A percentile compares a stretch with the other conserved stretches of the same genome.
Conservation (phyloP, 176 grass and related monocot species). For the Oryza coarctata region DNA sequence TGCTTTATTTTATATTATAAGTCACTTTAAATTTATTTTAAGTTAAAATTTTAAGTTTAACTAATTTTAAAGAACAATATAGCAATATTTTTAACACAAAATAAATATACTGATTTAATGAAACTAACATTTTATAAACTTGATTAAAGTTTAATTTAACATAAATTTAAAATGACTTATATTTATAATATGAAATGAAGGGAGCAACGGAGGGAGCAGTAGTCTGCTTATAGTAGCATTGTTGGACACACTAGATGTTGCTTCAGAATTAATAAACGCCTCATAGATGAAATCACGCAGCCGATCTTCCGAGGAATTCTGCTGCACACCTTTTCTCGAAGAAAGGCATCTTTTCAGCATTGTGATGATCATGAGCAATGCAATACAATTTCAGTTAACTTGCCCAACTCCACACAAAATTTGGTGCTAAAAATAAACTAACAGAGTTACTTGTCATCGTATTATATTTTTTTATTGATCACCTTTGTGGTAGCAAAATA, state of each 20-base stretch:
- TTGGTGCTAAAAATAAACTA: conserved; percentile 10
- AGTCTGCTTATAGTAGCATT: not conserved
- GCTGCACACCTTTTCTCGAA: not conserved
- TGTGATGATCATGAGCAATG: not conserved
- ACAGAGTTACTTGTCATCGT: conserved; percentile 24
- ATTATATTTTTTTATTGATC: conserved; percentile 16
- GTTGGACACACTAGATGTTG: not conserved
- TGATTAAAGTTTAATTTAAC: too few species aligned
- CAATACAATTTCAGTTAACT: not conserved
- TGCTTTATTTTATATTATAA: too few species aligned
- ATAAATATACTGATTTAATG: too few species aligned
- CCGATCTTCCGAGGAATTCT: not conserved
- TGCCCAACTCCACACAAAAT: not conserved
- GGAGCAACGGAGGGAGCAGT: too few species aligned
- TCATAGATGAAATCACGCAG: not conserved
- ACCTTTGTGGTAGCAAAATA: not conserved
- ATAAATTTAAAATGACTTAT: too few species aligned
- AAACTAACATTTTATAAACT: too few species aligned
- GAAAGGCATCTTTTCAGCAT: not conserved
- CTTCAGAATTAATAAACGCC: not conserved
- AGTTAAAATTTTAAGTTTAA: too few species aligned
- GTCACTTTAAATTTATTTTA: too few species aligned
- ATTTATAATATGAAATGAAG: too few species aligned
- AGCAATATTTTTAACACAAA: too few species aligned
- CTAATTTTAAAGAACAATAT: too few species aligned